Evolutionary conservation across 305 asterid species (phyloP).

Genomic region (Fraxinus floribunda): DNA sequence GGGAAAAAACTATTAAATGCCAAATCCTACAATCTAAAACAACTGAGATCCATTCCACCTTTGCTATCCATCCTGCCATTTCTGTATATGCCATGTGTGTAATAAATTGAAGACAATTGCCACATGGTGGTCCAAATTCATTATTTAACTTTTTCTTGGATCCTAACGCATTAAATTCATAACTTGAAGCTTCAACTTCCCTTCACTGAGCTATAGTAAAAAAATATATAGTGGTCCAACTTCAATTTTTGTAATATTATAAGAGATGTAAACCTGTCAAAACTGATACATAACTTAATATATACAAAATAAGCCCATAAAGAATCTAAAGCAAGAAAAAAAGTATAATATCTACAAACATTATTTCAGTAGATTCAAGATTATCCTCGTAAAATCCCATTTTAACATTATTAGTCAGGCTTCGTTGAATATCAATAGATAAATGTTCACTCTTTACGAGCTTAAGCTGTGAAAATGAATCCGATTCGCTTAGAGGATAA

Average conservation of each 20-base stretch:
- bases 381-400: neutral
- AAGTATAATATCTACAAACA: neutral
- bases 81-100: neutral
- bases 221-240: neutral
- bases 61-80: neutral
- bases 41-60: neutral
- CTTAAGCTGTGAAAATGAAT: neutral
- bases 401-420: neutral
- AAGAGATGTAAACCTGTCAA: neutral
- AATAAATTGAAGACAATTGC: neutral
- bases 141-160: neutral
- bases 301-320: neutral
- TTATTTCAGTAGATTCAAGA: neutral
- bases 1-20: neutral
- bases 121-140: neutral
- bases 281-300: neutral
- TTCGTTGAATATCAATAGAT: conserved; percentile 14
- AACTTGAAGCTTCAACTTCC: neutral
- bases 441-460: neutral
- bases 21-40: neutral
- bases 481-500: neutral
- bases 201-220: neutral
- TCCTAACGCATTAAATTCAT: neutral
- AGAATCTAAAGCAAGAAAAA: neutral
- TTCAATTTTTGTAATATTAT: neutral